phyloP scores from a whole-genome alignment of 163 green algal species.

The Chlorella variabilis region DNA sequence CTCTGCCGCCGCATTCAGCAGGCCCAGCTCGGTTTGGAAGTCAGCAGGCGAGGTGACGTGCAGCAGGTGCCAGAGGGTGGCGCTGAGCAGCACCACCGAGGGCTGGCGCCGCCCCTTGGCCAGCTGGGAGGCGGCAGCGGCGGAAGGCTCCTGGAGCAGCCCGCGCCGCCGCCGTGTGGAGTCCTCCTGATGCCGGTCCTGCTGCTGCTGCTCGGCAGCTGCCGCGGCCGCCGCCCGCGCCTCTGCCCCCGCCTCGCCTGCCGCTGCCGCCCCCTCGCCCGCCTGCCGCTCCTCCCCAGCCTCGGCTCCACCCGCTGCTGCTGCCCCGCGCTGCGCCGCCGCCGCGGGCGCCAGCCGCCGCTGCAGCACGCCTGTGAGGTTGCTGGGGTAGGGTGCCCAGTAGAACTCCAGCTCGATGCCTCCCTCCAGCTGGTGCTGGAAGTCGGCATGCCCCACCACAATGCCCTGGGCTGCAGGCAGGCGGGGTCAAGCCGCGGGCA shows the following conservation, averaged over 20 bases:
- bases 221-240: neutral
- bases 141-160: neutral
- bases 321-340: neutral
- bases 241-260: neutral
- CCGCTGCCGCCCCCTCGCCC: neutral
- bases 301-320: neutral
- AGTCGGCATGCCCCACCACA: conserved; percentile 56
- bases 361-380: conserved; percentile 42
- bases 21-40: too few relatives aligned
- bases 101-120: conserved; percentile 11
- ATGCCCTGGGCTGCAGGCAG: conserved; percentile 32
- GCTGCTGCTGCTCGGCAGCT: neutral
- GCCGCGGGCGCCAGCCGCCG: neutral
- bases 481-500: too few relatives aligned
- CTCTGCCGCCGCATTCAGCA: too few relatives aligned
- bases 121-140: too few relatives aligned
- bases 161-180: neutral
- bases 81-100: conserved; percentile 45
- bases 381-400: conserved; percentile 55
- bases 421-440: conserved; percentile 48
- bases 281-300: neutral
- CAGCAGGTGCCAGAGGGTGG: conserved; percentile 66
- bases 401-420: conserved; percentile 41
- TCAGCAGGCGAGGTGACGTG: conserved; percentile 39
- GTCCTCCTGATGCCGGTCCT: neutral